Evolutionary conservation across 1,139 yeast species (phyloP).

Genomic region (Kodamaea derodonti): DNA sequence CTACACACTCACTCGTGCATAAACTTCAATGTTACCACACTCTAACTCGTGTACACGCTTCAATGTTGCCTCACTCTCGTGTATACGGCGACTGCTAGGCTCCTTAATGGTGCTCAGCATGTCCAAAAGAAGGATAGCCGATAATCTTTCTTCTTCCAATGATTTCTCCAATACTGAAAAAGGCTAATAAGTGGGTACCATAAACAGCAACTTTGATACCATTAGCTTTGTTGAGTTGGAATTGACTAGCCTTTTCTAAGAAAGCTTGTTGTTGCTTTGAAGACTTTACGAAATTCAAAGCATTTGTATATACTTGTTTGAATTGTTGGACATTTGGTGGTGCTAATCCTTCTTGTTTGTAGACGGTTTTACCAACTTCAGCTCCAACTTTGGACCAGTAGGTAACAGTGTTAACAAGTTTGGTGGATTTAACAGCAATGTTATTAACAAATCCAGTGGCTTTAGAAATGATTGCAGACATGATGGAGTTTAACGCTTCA

Average conservation of each 20-base stretch:
- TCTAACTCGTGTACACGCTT: too few relatives aligned
- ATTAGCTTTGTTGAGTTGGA: constrained; percentile 54
- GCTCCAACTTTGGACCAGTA: constrained; percentile 91
- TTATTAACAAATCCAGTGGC: constrained; percentile 42
- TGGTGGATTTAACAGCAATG: constrained; percentile 36
- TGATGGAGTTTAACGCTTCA: constrained; percentile 10
- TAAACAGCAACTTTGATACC: constrained; percentile 69
- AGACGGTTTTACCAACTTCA: constrained; percentile 86
- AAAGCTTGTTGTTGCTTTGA: constrained; percentile 48
- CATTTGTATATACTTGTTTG: constrained; percentile 65
- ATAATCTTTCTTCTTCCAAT: constrained; percentile 92
- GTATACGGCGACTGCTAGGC: too few relatives aligned
- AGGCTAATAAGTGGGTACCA: constrained; percentile 81
- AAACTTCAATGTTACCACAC: too few relatives aligned
- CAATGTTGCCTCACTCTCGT: too few relatives aligned
- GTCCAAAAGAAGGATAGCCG: constrained; percentile 63
- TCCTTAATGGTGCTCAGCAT: constrained; percentile 19
- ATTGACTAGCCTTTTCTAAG: constrained; percentile 37
- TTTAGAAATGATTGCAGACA: constrained; percentile 49
- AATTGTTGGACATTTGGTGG: constrained; percentile 84
- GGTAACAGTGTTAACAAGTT: constrained; percentile 47
- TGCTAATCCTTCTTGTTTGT: constrained; percentile 86
- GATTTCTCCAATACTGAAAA: constrained; percentile 93
- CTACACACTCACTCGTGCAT: too few relatives aligned
- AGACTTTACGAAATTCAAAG: constrained; percentile 35